These are phyloP conservation scores for Digitaria exilis DNA, from an alignment of 202 grass and related monocot genomes.

Conservation along the genomic window DNA sequence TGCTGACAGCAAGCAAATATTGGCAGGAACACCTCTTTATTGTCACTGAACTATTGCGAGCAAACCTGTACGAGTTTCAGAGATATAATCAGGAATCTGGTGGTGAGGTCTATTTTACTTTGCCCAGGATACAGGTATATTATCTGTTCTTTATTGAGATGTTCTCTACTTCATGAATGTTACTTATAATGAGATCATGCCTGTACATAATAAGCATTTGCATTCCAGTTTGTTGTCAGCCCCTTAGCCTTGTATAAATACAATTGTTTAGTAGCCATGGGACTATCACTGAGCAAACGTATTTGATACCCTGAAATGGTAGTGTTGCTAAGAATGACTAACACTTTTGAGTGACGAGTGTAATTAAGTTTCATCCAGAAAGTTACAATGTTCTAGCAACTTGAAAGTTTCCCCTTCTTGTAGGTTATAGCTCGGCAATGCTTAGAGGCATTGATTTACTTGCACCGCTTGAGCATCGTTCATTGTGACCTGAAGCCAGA, in stretches of 20 bases:
- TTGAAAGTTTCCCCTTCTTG: constrained; percentile 27
- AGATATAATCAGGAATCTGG: constrained; percentile 91
- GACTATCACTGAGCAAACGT: not conserved
- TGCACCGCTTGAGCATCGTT: constrained; percentile 93
- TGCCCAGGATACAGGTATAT: constrained; percentile 93
- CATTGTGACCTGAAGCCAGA: constrained; percentile 96
- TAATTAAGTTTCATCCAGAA: constrained; percentile 5
- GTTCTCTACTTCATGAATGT: constrained; percentile 10
- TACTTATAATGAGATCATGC: not conserved
- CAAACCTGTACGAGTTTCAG: constrained; percentile 97
- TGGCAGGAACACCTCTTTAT: constrained; percentile 99
- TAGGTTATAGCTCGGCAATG: constrained; percentile 90
- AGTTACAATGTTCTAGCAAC: not conserved
- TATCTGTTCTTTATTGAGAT: constrained; percentile 9
- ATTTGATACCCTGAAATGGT: not conserved
- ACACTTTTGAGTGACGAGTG: not conserved
- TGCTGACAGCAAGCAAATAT: constrained; percentile 29
- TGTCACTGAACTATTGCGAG: constrained; percentile 87
- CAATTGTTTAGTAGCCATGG: not conserved
- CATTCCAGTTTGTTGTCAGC: not conserved
- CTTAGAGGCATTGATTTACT: constrained; percentile 84
- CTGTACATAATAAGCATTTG: not conserved
- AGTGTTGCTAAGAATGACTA: not conserved
- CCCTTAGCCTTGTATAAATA: not conserved
- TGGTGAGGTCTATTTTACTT: constrained; percentile 78